phyloP scores from a whole-genome alignment of 225 moss, liverwort and hornwort species.

The Marchantia polymorpha region DNA sequence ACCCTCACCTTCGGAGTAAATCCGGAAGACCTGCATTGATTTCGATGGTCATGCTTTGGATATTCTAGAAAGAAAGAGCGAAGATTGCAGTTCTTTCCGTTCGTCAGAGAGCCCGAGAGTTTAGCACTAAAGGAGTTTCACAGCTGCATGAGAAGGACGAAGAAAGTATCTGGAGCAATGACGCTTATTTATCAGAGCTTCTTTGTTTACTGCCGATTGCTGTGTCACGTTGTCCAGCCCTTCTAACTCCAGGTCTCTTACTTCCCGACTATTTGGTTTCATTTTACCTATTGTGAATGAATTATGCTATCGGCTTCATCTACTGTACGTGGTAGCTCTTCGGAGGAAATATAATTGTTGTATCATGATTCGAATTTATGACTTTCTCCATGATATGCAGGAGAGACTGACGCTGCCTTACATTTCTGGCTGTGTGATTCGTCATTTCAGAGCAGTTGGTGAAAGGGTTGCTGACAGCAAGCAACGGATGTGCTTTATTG shows the following conservation, averaged over 20 bases:
- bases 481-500: slow-evolving; percentile 68
- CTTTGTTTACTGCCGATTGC: slow-evolving; percentile 73
- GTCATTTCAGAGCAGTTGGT: slow-evolving; percentile 61
- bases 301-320: neutral
- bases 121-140: slow-evolving; percentile 35
- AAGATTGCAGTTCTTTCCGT: slow-evolving; percentile 68
- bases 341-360: too few relatives aligned
- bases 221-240: slow-evolving; percentile 71
- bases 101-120: slow-evolving; percentile 61
- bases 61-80: slow-evolving; percentile 46
- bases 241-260: slow-evolving; percentile 68
- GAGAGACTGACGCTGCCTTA: slow-evolving; percentile 4
- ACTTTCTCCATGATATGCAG: neutral
- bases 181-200: slow-evolving; percentile 78
- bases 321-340: neutral
- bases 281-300: neutral
- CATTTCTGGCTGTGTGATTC: slow-evolving; percentile 20
- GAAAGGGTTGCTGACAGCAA: slow-evolving; percentile 75
- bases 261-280: neutral
- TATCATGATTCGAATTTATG: neutral
- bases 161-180: slow-evolving; percentile 98
- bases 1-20: neutral
- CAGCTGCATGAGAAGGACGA: slow-evolving; percentile 55
- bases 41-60: neutral
- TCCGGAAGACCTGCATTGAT: neutral